A percentile compares a stretch with the other conserved stretches of the same genome.
phyloP scores from a whole-genome alignment of 1,284 basidiomycete genomes.

The Marasmius oreades region DNA sequence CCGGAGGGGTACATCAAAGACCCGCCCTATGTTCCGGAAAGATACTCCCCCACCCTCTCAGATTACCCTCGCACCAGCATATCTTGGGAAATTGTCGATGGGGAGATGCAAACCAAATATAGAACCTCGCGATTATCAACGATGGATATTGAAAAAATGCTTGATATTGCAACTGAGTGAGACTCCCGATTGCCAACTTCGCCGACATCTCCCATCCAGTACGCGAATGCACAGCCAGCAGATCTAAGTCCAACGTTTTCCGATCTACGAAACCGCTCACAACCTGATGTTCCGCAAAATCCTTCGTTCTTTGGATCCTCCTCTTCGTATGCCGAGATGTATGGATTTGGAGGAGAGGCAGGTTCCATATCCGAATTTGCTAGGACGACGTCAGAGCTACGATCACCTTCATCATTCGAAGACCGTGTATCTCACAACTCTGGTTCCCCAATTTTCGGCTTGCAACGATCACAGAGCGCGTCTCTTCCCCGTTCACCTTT shows the following conservation, averaged over 20 bases:
- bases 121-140: conserved; percentile 24
- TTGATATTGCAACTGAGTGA: conserved; percentile 37
- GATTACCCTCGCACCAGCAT: conserved; percentile 21
- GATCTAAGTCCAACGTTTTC: not conserved
- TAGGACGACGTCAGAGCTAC: conserved; percentile 3
- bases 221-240: not conserved
- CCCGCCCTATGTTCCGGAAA: conserved; percentile 30
- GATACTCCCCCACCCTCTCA: conserved; percentile 26
- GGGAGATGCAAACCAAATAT: not conserved
- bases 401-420: no score
- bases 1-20: conserved; percentile 24
- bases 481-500: not conserved
- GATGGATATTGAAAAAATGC: conserved; percentile 50
- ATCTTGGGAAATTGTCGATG: conserved; percentile 9
- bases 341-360: not conserved
- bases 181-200: not conserved
- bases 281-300: conserved; percentile 11
- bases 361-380: conserved; percentile 6
- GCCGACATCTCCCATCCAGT: not conserved
- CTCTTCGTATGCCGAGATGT: conserved; percentile 1
- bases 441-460: not conserved
- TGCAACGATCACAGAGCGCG: not conserved
- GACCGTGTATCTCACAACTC: no score
- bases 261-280: not conserved
- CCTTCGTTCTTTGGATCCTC: conserved; percentile 8